Conservation (phyloP, 2,329 filamentous ascomycete genomes). For the Leptosphaerulina australis region DNA sequence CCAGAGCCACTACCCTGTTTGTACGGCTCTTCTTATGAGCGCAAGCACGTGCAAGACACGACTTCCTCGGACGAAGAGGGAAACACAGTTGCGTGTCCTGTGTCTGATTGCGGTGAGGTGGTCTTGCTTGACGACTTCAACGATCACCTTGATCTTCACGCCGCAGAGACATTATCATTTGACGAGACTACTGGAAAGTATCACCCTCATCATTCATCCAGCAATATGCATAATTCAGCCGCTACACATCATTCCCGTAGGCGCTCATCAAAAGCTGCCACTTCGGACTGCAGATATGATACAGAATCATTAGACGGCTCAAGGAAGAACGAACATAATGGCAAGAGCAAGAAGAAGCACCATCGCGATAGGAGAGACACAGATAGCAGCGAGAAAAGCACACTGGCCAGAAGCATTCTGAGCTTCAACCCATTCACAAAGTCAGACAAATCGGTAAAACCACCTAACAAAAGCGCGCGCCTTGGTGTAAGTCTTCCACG, state of each 20-base stretch:
- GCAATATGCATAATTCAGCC: constrained; percentile 38
- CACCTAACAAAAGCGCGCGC: constrained; percentile 39
- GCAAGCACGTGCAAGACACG: constrained; percentile 25
- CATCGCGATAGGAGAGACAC: constrained; percentile 36
- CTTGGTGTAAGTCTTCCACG: constrained; percentile 41
- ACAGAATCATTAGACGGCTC: constrained; percentile 18
- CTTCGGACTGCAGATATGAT: constrained; percentile 6
- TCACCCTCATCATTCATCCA: constrained; percentile 41
- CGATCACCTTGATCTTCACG: constrained; percentile 56
- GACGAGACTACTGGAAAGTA: constrained; percentile 43
- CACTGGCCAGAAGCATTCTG: constrained; percentile 43
- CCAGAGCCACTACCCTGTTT: constrained; percentile 35
- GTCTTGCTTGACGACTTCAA: constrained; percentile 51
- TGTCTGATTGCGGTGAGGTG: constrained; percentile 52
- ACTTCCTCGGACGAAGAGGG: constrained; percentile 42
- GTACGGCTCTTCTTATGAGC: constrained; percentile 27
- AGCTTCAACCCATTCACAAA: constrained; percentile 44
- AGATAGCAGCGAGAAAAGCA: constrained; percentile 43
- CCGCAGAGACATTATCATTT: constrained; percentile 48
- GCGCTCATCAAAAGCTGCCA: constrained; percentile 24
- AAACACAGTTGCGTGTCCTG: constrained; percentile 48
- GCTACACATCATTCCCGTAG: constrained; percentile 30
- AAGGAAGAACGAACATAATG: constrained; percentile 24
- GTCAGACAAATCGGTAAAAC: constrained; percentile 34
- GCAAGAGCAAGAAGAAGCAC: constrained; percentile 33